Percentiles rank a stretch among this genome's conserved stretches.
phyloP scores from a whole-genome alignment of 805 yeast genomes.

The Myxozyma nipponensis region DNA sequence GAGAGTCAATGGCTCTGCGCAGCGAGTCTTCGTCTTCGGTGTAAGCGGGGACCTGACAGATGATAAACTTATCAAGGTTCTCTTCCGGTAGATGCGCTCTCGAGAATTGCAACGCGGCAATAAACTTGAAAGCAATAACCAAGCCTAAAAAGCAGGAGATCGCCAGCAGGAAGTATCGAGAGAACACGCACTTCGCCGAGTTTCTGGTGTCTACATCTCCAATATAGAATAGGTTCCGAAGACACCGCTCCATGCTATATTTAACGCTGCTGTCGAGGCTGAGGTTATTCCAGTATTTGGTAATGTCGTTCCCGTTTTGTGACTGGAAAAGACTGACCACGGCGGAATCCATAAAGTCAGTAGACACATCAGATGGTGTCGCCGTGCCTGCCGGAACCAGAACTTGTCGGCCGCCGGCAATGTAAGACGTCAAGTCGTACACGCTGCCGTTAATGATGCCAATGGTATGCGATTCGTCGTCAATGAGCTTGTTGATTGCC shows the following conservation, averaged over 20 bases:
- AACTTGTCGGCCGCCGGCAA: constrained; percentile 37
- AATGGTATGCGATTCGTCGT: constrained; percentile 34
- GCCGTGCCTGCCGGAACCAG: constrained; percentile 33
- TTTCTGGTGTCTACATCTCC: constrained; percentile 42
- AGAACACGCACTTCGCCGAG: constrained; percentile 41
- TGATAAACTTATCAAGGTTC: constrained; percentile 40
- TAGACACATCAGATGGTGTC: constrained; percentile 30
- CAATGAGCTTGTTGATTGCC: constrained; percentile 34
- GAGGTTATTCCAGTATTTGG: constrained; percentile 32
- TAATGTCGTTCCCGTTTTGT: constrained; percentile 39
- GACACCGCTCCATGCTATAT: constrained; percentile 36
- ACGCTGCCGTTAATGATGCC: constrained; percentile 40
- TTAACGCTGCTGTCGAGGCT: constrained; percentile 29
- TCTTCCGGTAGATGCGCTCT: constrained; percentile 38
- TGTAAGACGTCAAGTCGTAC: constrained; percentile 40
- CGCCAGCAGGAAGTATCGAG: constrained; percentile 43
- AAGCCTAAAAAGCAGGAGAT: constrained; percentile 40
- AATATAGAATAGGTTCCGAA: constrained; percentile 40
- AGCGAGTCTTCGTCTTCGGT: constrained; percentile 57
- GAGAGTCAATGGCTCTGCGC: constrained; percentile 55
- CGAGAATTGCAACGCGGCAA: constrained; percentile 43
- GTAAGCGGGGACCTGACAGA: constrained; percentile 53
- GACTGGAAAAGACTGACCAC: constrained; percentile 37
- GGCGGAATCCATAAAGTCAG: constrained; percentile 35
- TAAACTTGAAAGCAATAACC: constrained; percentile 39